Evolutionary conservation across 495 filamentous ascomycete genomes (phyloP).

Genomic region (Lophiotrema nucula): DNA sequence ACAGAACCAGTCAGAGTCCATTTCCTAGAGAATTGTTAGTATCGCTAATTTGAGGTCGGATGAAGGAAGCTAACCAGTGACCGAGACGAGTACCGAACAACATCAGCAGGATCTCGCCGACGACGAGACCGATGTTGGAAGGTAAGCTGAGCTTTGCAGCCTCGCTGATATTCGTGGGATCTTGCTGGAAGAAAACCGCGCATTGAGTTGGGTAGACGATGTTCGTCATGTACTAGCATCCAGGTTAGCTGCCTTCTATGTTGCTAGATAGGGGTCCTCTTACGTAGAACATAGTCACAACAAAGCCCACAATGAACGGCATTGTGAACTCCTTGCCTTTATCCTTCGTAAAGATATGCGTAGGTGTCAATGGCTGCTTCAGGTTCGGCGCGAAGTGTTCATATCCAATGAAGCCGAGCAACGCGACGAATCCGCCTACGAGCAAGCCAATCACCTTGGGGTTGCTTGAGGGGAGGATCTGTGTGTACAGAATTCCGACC

Average conservation of each 20-base stretch:
- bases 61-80: conserved; percentile 26
- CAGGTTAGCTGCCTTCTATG: neutral
- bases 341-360: conserved; percentile 34
- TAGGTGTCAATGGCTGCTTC: conserved; percentile 37
- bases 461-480: conserved; percentile 25
- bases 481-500: conserved; percentile 35
- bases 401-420: conserved; percentile 29
- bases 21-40: conserved; percentile 19
- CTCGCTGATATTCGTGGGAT: conserved; percentile 3
- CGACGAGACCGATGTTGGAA: conserved; percentile 22
- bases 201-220: conserved; percentile 31
- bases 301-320: conserved; percentile 25
- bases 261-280: no score
- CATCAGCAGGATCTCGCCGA: conserved; percentile 39
- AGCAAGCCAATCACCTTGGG: conserved; percentile 37
- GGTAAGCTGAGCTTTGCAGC: neutral
- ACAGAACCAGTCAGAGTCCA: conserved; percentile 34
- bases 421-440: conserved; percentile 24
- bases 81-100: conserved; percentile 37
- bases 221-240: conserved; percentile 25
- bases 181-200: conserved; percentile 32
- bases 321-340: conserved; percentile 13
- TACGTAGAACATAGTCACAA: conserved; percentile 22
- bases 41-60: neutral
- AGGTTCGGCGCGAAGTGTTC: conserved; percentile 31